Percentiles rank a stretch among this genome's conserved stretches.
phyloP scores from a whole-genome alignment of 2,329 filamentous ascomycete species.

The Neobulgaria alba region DNA sequence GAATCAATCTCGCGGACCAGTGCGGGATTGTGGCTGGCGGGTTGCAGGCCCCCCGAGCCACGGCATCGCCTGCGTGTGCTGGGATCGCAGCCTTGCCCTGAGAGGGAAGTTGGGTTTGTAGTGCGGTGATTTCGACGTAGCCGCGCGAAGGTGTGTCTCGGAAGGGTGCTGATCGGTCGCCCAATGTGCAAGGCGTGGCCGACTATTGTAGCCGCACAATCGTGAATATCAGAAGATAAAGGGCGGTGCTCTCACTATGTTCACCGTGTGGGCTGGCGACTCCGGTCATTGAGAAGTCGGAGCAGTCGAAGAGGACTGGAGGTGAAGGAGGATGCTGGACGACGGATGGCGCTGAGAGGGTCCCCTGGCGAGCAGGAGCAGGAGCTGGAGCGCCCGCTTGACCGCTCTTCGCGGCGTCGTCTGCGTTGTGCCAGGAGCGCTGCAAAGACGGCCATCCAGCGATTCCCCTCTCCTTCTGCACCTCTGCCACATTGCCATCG shows the following conservation, averaged over 20 bases:
- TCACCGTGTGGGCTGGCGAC: too few relatives aligned
- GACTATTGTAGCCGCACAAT: neutral
- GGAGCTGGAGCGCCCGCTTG: neutral
- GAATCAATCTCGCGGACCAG: neutral
- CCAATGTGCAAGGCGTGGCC: neutral
- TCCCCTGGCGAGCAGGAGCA: neutral
- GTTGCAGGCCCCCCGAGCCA: neutral
- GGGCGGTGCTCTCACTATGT: neutral
- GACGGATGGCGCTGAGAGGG: too few relatives aligned
- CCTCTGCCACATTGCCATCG: too few relatives aligned
- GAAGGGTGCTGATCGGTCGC: neutral
- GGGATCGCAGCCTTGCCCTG: neutral
- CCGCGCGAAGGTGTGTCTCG: neutral
- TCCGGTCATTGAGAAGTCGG: too few relatives aligned
- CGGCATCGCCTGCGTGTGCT: neutral
- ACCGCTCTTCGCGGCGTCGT: neutral
- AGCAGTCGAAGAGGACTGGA: neutral
- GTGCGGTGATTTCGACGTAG: neutral
- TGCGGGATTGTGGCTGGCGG: too few relatives aligned
- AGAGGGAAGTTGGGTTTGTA: neutral
- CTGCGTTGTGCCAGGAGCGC: too few relatives aligned
- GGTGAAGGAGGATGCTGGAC: neutral
- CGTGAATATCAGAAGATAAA: neutral
- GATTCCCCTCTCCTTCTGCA: neutral
- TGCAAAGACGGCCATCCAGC: neutral